Evolutionary conservation across 495 filamentous ascomycete genomes (phyloP), one percentile per base, ranked within the genome.

Genomic region (Aspergillus kassunensis): DNA sequence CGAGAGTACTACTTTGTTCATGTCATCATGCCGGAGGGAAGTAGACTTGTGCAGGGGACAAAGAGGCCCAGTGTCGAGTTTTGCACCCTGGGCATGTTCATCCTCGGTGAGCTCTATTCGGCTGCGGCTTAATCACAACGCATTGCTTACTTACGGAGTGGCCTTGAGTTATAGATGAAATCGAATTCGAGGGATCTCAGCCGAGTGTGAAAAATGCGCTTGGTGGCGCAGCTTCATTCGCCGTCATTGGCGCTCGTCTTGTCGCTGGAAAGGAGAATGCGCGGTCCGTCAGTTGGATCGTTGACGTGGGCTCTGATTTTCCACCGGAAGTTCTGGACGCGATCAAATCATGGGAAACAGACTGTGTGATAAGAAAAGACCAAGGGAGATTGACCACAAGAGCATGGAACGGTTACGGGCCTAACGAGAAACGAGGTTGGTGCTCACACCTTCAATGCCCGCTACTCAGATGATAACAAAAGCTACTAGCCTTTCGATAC

Each of bases 51-150:
- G 1, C 51, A 51, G 41, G 52, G 49, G 0, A 12, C 13, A 3
- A 37, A 39, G 33, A 40, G 29, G 18, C 37, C 30, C 19, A 54
- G 61, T 24, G 81, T 91, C 42, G 87, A 91, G 53, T 91, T 96
- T 61, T 87, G 86, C 57, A 95, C 91, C 1, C 64, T 97, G 61
- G 92, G 90, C 61, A 96, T 97, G 92, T 91, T 96, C 60, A 96
- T 96, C 42, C 87, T 97, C 50, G 91, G 91, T 95, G 80, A 62
- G 66, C 44, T 62, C 46, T 49, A 36, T 24, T 27, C 31, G 10
- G 9, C 35, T 41, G 10, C 33, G 4, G 9, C 24, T 9, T 37
- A 29, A 19, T 33, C 1, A 19, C 23, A 23, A 24, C 48, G 46
- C 44, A 48, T 42, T 49, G 43, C 43, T 53, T 58, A 61, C 61